Base-by-base conservation (phyloP, 768 basidiomycete genomes). In the Serendipita vermifera region DNA sequence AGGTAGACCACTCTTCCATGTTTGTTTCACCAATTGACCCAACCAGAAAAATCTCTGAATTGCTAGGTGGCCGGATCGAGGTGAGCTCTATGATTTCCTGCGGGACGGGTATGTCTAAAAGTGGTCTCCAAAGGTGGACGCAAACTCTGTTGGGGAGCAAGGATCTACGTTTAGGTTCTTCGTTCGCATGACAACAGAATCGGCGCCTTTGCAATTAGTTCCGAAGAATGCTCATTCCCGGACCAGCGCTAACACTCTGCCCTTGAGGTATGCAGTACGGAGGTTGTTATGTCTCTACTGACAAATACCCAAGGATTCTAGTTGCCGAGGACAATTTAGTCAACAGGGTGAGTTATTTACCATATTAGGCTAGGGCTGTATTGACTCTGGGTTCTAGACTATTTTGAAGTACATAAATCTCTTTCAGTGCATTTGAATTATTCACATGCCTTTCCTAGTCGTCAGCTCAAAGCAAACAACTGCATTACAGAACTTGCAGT, bases 131-230 rank as follows among this genome's bases (percentile, higher is more conserved):
- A n/a, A 60, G 11, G 67, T 71, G 57, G 65, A 73, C 48, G 71
- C 71, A 29, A 65, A 64, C 15, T 66, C 64, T 27, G 63, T 68
- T 38, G 64, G 65, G 32, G 72, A 70, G 20, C 58, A 69, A 59
- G 70, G 70, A 3, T 60, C 65, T 26, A 66, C 69, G 0, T 73
- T 73, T 64, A 63, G 71, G 7, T 73, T 73, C 62, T 72, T 65
- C 61, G 65, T 73, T 32, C 38, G 61, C 22, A 63, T 64, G 6
- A 39, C 55, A 27, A 63, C 64, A 3, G 55, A 26, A 38, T 13
- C 41, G 54, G 35, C 3, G 0, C 32, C 33, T 2, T 14, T n/a
- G 31, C 15, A 14, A 33, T 40, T 38, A 7, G 20, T 33, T 38
- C 36, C 29, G 14, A 14, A 2, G 22, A 13, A 17, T 15, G 20